phyloP scores from a whole-genome alignment of 495 filamentous ascomycete species.

The Aspergillus hancockii region DNA sequence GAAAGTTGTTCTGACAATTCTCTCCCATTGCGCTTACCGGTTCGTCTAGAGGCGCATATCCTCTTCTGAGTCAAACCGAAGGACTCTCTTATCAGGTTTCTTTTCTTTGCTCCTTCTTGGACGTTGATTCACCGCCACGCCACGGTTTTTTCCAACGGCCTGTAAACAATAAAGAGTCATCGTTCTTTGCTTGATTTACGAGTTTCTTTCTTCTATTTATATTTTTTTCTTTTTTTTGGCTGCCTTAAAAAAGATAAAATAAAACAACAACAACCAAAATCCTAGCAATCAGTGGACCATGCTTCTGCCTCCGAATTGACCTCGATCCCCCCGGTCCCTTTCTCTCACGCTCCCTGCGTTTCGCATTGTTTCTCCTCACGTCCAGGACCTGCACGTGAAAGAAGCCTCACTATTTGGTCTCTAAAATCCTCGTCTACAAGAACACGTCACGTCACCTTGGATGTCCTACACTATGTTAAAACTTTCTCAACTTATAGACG shows the following conservation, averaged over 20 bases:
- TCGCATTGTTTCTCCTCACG: conserved; percentile 10
- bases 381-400: conserved; percentile 18
- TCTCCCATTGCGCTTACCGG: conserved; percentile 12
- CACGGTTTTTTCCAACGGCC: conserved; percentile 15
- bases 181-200: neutral
- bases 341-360: conserved; percentile 16
- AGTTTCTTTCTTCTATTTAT: conserved; percentile 5
- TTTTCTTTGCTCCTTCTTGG: conserved; percentile 8
- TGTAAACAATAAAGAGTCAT: conserved; percentile 3
- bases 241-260: neutral
- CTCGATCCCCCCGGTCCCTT: neutral
- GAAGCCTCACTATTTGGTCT: conserved; percentile 14
- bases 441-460: conserved; percentile 5
- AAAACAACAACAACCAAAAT: conserved; percentile 1
- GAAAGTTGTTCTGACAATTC: neutral
- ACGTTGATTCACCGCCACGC: conserved; percentile 24
- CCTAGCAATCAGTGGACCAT: conserved; percentile 10
- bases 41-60: conserved; percentile 12
- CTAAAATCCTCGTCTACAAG: neutral
- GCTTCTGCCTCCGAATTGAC: conserved; percentile 8
- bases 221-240: conserved; percentile 2
- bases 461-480: conserved; percentile 26
- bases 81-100: neutral
- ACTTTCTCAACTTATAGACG: conserved; percentile 29
- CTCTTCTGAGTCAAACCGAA: conserved; percentile 9